These are phyloP conservation scores for Wickerhamiella musiphila DNA, from an alignment of 805 yeast genomes.

Conservation along the genomic window DNA sequence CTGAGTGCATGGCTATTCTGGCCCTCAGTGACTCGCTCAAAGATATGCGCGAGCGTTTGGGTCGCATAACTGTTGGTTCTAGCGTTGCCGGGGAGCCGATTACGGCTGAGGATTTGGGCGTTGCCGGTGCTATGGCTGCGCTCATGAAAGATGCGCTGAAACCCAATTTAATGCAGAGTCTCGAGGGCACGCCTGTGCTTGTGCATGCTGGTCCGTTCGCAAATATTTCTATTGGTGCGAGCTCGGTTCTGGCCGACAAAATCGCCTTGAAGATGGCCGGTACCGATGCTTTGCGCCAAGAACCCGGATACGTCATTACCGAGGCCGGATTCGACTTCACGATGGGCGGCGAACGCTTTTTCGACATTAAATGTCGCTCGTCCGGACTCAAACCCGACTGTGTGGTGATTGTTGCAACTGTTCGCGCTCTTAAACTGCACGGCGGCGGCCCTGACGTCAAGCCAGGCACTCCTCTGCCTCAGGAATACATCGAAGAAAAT, in stretches of 20 bases:
- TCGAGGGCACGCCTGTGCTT: constrained; percentile 94
- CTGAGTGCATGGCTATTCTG: constrained; percentile 89
- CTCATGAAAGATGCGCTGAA: constrained; percentile 87
- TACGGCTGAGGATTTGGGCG: constrained; percentile 87
- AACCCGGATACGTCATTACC: constrained; percentile 72
- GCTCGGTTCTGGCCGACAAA: constrained; percentile 84
- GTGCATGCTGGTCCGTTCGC: constrained; percentile 99
- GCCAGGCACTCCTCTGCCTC: constrained; percentile 78
- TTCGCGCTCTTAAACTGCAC: constrained; percentile 85
- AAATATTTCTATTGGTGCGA: constrained; percentile 91
- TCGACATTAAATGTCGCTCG: constrained; percentile 91
- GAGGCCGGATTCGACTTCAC: constrained; percentile 98
- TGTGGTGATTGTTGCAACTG: constrained; percentile 88
- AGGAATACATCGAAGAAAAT: constrained; percentile 68
- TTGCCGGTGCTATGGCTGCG: constrained; percentile 91
- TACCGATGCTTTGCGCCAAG: constrained; percentile 29
- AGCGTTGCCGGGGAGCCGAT: constrained; percentile 60
- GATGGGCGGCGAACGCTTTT: constrained; percentile 97
- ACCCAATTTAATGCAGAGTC: constrained; percentile 92
- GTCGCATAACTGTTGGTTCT: constrained; percentile 76
- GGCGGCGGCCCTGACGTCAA: constrained; percentile 97
- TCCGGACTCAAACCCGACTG: constrained; percentile 79
- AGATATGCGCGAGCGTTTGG: constrained; percentile 78
- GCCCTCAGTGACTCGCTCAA: constrained; percentile 63
- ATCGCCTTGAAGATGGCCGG: constrained; percentile 85